Percentiles rank a stretch among this genome's conserved stretches.
phyloP scores from a whole-genome alignment of 345 rosid species.

The Hibiscus trionum region DNA sequence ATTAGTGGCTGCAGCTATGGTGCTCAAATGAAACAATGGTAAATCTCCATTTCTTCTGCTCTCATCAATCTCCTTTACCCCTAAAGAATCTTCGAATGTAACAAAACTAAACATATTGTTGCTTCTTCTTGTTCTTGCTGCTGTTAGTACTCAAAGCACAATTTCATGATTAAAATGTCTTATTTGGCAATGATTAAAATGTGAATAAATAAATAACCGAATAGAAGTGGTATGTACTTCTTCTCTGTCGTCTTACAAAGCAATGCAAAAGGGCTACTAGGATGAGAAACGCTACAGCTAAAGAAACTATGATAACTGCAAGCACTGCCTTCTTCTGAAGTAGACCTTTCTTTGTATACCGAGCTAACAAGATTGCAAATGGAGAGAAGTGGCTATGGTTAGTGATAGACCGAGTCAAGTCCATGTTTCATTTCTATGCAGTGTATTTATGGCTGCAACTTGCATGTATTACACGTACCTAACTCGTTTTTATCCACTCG shows the following conservation, averaged over 20 bases:
- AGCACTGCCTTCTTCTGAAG: conserved; percentile 17
- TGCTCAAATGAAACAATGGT: conserved; percentile 37
- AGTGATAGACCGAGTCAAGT: no score
- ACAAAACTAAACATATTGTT: not conserved
- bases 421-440: no score
- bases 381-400: no score
- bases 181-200: not conserved
- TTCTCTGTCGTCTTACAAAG: conserved; percentile 21
- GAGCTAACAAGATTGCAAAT: conserved; percentile 14
- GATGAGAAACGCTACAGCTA: conserved; percentile 10
- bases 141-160: not conserved
- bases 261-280: conserved; percentile 2
- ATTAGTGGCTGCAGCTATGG: conserved; percentile 38
- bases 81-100: conserved; percentile 18
- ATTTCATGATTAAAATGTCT: not conserved
- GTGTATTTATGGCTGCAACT: not conserved
- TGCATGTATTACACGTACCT: conserved; percentile 25
- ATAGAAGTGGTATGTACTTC: conserved; percentile 20
- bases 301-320: conserved; percentile 17
- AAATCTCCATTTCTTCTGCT: conserved; percentile 23
- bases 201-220: not conserved
- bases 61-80: conserved; percentile 5
- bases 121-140: conserved; percentile 14
- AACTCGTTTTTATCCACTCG: conserved; percentile 34
- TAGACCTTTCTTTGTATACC: conserved; percentile 17